Conservation (phyloP, 2,329 filamentous ascomycete species). For the Epichloe uncinata region DNA sequence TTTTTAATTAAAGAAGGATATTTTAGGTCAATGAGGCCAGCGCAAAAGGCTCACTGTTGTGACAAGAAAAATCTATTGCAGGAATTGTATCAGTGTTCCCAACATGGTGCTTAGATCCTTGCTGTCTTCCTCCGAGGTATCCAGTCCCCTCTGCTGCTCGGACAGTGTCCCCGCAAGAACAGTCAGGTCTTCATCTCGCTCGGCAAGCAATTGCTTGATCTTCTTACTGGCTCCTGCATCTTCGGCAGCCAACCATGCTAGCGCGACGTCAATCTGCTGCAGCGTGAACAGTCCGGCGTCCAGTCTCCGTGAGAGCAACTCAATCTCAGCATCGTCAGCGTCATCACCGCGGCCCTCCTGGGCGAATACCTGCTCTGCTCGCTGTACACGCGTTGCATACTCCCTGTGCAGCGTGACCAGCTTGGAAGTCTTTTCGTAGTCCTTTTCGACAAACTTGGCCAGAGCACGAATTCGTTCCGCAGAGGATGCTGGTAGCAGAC, state of each 20-base stretch:
- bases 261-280: slow-evolving; percentile 69
- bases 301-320: slow-evolving; percentile 63
- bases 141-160: slow-evolving; percentile 39
- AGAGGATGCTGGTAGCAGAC: slow-evolving; percentile 64
- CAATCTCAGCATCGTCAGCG: slow-evolving; percentile 45
- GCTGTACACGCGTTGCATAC: slow-evolving; percentile 52
- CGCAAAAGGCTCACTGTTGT: neutral
- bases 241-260: slow-evolving; percentile 88
- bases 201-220: slow-evolving; percentile 50
- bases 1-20: too few relatives aligned
- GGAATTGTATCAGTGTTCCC: slow-evolving; percentile 35
- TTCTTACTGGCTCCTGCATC: slow-evolving; percentile 60
- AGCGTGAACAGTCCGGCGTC: slow-evolving; percentile 77
- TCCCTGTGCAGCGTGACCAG: slow-evolving; percentile 59
- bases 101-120: slow-evolving; percentile 46
- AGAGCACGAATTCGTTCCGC: slow-evolving; percentile 68
- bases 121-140: slow-evolving; percentile 44
- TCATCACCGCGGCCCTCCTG: slow-evolving; percentile 9
- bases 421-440: slow-evolving; percentile 72
- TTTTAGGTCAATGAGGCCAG: too few relatives aligned
- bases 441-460: slow-evolving; percentile 91
- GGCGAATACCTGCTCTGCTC: slow-evolving; percentile 34
- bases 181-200: slow-evolving; percentile 51
- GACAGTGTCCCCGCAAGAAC: slow-evolving; percentile 55
- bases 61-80: slow-evolving; percentile 18